Evolutionary conservation across 257 asterid genomes (phyloP), one percentile per base, ranked within the genome.

Genomic region (Lantana camara): DNA sequence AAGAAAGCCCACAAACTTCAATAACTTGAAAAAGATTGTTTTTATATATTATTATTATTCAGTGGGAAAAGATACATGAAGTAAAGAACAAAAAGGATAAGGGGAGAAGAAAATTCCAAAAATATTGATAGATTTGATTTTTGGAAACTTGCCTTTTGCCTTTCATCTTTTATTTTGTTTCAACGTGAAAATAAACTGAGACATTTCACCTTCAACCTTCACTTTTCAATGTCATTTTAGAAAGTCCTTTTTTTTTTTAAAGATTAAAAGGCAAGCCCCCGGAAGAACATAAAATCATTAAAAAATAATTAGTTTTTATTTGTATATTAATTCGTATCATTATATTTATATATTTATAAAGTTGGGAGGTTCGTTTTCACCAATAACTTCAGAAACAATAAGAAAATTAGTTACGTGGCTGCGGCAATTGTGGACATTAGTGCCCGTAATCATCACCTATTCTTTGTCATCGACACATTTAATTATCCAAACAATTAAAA

Each of bases 391-490:
- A 35, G 41, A 29, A n/a, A 45, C n/a, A 21, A 60, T 30, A 63
- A 21, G 9, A 16, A 68, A 75, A 46, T 16, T 30, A 56, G 40
- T 3, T 16, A 73, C 67, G 79, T 73, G 89, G 80, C 72, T 5
- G 58, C n/a, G n/a, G n/a, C 27, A 60, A 27, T 41, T 29, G 57
- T 24, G 42, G 48, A 59, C 22, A 66, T n/a, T 55, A 30, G 54
- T 32, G 55, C 23, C 56, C 67, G 65, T 72, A 64, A 57, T 55
- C 23, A 73, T 75, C 68, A 68, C 68, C 67, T 30, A 52, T 24
- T n/a, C n/a, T n/a, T n/a, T n/a, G n/a, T n/a, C n/a, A n/a, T n/a
- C n/a, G n/a, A n/a, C n/a, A n/a, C n/a, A n/a, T n/a, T n/a, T n/a
- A n/a, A n/a, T n/a, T n/a, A n/a, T n/a, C n/a, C n/a, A n/a, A n/a